phyloP scores from a whole-genome alignment of 768 basidiomycete species.

The Suillus subalutaceus region DNA sequence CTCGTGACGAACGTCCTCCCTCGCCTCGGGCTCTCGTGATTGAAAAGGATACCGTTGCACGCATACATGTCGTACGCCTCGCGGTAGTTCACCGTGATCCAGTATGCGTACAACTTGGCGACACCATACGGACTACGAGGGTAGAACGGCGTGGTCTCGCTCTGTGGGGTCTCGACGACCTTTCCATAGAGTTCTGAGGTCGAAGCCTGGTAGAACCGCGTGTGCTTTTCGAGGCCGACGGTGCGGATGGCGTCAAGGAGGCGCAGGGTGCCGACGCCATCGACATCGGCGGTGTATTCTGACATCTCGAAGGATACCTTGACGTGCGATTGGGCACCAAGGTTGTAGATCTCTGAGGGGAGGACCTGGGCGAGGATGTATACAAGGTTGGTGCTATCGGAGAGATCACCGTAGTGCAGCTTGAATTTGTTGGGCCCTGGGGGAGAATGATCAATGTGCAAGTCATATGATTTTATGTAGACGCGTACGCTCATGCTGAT shows the following conservation, averaged over 20 bases:
- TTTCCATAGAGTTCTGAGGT: constrained; percentile 98
- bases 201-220: constrained; percentile 96
- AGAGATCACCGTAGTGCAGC: constrained; percentile 89
- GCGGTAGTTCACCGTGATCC: constrained; percentile 90
- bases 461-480: constrained; percentile 10
- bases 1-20: constrained; percentile 96
- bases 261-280: constrained; percentile 92
- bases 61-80: constrained; percentile 97
- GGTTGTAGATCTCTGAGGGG: constrained; percentile 96
- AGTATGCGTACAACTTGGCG: constrained; percentile 91
- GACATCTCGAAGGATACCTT: constrained; percentile 99
- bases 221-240: constrained; percentile 89
- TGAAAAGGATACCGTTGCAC: constrained; percentile 97
- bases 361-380: constrained; percentile 95
- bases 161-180: constrained; percentile 94
- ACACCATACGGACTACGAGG: constrained; percentile 97
- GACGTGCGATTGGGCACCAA: constrained; percentile 97
- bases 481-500: constrained; percentile 85
- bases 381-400: constrained; percentile 96
- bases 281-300: constrained; percentile 98
- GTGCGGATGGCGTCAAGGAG: constrained; percentile 96
- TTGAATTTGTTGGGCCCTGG: constrained; percentile 77
- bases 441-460: constrained; percentile 3
- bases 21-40: constrained; percentile 94
- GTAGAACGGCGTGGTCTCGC: constrained; percentile 96